Evolutionary conservation across 164 flowering plant species (phyloP).

Genomic region (Saururus chinensis): DNA sequence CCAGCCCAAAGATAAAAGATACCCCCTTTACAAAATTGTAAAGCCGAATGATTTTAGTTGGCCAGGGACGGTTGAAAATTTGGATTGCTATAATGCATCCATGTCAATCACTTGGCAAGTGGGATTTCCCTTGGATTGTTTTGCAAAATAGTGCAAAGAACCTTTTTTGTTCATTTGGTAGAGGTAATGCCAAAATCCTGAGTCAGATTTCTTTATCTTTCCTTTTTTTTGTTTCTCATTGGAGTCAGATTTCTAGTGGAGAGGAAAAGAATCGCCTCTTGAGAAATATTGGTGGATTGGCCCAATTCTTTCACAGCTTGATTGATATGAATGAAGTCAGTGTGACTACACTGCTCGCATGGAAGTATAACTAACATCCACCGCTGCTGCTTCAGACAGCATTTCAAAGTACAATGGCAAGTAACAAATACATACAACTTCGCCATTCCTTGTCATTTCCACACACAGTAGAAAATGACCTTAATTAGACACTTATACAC

Average conservation of each 20-base stretch:
- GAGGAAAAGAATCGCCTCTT: too few relatives aligned
- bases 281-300: too few relatives aligned
- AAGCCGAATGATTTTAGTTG: slow-evolving; percentile 1
- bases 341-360: neutral
- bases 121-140: slow-evolving; percentile 11
- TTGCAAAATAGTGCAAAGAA: slow-evolving; percentile 4
- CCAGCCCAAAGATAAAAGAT: neutral
- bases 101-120: slow-evolving; percentile 15
- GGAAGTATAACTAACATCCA: neutral
- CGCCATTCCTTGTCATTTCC: neutral
- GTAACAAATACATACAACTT: neutral
- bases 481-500: neutral
- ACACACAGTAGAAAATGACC: neutral
- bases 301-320: neutral
- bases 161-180: slow-evolving; percentile 8
- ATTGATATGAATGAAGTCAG: neutral
- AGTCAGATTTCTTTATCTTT: neutral
- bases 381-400: neutral
- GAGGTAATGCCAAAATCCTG: neutral
- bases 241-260: neutral
- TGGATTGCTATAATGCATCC: slow-evolving; percentile 16
- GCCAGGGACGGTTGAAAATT: neutral
- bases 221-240: too few relatives aligned
- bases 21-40: slow-evolving; percentile 3
- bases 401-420: neutral